Percentiles rank a stretch among this genome's conserved stretches.
phyloP scores from a whole-genome alignment of 306 rosid species.

The Oxytropis ochrocephala region DNA sequence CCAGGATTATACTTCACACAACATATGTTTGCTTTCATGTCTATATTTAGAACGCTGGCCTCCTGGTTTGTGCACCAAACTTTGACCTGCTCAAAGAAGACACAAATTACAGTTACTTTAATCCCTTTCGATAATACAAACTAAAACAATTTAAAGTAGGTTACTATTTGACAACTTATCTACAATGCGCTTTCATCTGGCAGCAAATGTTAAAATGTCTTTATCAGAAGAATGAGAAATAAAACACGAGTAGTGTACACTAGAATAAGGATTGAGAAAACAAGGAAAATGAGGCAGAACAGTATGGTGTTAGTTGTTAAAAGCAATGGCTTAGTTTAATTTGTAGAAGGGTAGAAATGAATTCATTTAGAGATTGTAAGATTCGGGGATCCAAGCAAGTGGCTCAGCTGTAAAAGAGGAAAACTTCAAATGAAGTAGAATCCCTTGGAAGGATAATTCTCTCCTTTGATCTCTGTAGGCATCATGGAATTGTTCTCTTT shows the following conservation, averaged over 20 bases:
- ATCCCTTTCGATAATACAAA: conserved; percentile 5
- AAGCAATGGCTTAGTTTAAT: not conserved
- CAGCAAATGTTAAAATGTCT: not conserved
- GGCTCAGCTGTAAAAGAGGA: not conserved
- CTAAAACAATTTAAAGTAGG: not conserved
- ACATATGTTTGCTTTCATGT: conserved; percentile 99
- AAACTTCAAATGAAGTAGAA: not conserved
- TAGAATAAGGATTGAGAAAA: not conserved
- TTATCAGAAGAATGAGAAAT: not conserved
- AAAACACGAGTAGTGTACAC: not conserved
- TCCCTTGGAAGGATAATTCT: not conserved
- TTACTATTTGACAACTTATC: not conserved
- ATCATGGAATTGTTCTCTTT: not conserved
- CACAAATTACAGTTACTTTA: conserved; percentile 3
- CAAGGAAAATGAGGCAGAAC: not conserved
- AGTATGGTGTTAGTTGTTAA: not conserved
- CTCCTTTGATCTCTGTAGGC: not conserved
- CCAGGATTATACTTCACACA: conserved; percentile 98
- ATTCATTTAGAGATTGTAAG: not conserved
- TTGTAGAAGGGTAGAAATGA: not conserved
- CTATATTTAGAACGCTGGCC: conserved; percentile 82
- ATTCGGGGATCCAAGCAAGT: not conserved
- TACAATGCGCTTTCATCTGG: not conserved
- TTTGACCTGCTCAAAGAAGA: conserved; percentile 64
- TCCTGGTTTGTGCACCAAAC: conserved; percentile 96